Conservation (phyloP, 805 yeast genomes). For the Lachancea fermentati region DNA sequence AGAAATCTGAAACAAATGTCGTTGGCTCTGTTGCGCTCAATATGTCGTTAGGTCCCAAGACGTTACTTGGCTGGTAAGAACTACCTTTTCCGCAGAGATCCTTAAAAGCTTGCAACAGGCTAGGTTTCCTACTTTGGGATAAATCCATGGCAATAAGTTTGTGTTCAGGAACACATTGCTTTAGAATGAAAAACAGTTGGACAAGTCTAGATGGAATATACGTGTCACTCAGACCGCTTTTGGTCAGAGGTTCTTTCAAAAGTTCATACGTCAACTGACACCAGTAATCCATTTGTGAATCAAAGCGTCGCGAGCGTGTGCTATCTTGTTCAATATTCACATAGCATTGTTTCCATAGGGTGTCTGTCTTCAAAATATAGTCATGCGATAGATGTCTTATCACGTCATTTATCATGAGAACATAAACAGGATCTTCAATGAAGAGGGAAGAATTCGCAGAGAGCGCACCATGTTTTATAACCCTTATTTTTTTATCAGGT, state of each 20-base stretch:
- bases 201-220: constrained; percentile 27
- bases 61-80: constrained; percentile 10
- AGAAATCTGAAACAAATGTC: constrained; percentile 16
- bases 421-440: constrained; percentile 28
- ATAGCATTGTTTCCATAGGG: constrained; percentile 26
- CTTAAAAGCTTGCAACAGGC: constrained; percentile 8
- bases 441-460: constrained; percentile 6
- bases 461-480: constrained; percentile 6
- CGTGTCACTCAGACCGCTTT: constrained; percentile 6
- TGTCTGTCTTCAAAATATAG: constrained; percentile 11
- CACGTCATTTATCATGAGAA: constrained; percentile 27
- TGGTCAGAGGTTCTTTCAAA: not conserved
- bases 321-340: constrained; percentile 13
- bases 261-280: constrained; percentile 17
- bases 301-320: constrained; percentile 9
- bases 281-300: constrained; percentile 20
- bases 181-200: constrained; percentile 22
- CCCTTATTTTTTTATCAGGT: constrained; percentile 5
- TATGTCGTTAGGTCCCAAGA: constrained; percentile 9
- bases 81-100: not conserved
- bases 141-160: constrained; percentile 24
- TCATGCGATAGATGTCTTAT: constrained; percentile 25
- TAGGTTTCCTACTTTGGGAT: constrained; percentile 18
- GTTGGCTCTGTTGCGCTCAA: not conserved
- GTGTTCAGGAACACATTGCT: constrained; percentile 23